Percentiles rank a stretch among this genome's conserved stretches.
Evolutionary conservation across 192 early-diverging fungal species (phyloP).

Genomic region (Pecoramyces ruminantium): DNA sequence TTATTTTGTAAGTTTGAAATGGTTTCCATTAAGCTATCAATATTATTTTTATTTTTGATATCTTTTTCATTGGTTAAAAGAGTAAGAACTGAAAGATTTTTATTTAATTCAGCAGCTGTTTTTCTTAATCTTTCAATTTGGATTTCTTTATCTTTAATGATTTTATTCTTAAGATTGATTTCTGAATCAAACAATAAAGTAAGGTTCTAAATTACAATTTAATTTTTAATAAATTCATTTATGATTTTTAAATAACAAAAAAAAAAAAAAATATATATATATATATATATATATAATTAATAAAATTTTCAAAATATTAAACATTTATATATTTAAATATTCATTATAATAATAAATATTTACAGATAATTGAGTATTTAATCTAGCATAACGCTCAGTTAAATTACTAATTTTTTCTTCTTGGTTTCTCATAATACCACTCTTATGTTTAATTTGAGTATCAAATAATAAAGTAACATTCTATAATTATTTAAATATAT

Average conservation of each 20-base stretch:
- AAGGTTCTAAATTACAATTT: too few relatives aligned
- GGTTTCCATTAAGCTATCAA: background rate
- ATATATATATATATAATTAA: background rate
- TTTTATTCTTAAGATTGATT: background rate
- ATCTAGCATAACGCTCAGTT: background rate
- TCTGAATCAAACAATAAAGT: background rate
- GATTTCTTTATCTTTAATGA: background rate
- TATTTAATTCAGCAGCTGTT: background rate
- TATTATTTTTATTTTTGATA: background rate
- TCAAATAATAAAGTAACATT: background rate
- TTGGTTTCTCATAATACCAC: background rate
- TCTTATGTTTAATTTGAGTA: background rate
- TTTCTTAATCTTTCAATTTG: background rate
- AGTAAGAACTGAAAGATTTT: background rate
- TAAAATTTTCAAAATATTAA: too few relatives aligned
- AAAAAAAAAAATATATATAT: background rate
- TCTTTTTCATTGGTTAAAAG: background rate
- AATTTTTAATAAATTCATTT: too few relatives aligned
- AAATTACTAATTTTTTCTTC: background rate
- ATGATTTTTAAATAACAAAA: too few relatives aligned
- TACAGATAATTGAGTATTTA: background rate
- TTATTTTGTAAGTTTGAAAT: background rate
- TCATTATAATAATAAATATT: too few relatives aligned
- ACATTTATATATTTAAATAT: too few relatives aligned
- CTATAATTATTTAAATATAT: background rate